Evolutionary conservation across 1,139 yeast species (phyloP), one percentile per base, ranked within the genome.

Genomic region (Candida frijolesensis): DNA sequence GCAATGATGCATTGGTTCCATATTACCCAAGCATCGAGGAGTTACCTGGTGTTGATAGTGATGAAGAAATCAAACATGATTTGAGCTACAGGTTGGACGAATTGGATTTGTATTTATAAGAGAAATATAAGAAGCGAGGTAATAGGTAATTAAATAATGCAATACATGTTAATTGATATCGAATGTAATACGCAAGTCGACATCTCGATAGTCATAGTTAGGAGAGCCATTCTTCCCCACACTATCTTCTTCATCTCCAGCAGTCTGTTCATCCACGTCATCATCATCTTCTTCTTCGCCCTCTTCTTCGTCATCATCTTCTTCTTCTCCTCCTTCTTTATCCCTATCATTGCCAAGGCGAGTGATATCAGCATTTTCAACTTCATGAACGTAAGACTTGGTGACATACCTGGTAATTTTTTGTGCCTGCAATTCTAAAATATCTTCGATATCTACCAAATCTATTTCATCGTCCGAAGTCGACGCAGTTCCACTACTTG

Each of bases 1-100:
- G 82, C 54, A 76, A 84, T 40, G 96, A 90, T 62, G 74, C 92
- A 0, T 67, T 94, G 65, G 92, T 91, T 0, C 97, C 97, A 0
- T 84, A 78, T 59, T 92, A 87, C 63, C 99, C 99, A 0, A 66
- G 72, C 29, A 59, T 85, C 19, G 79, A 76, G 4, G 68, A 67
- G n/a, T 46, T 68, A 16, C 61, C 62, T 2, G 66, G 60, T 42
- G 54, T 54, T 6, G 57, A 52, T 37, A 57, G 53, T 18, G 37
- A 33, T 11, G 35, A 35, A 14, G n/a, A 35, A 11, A 30, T 25
- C 11, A 35, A 41, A 12, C 10, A 34, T 6, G 58, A 49, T 2
- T 33, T 40, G 3, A 54, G 52, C 29, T 70, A 66, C 55, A 56
- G 55, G n/a, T 58, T 76, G 32, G 74, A 69, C 44, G 80, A 74